These are phyloP conservation scores for Heliamphora pulchella DNA, from an alignment of 179 eudicot genomes.

Conservation along the genomic window DNA sequence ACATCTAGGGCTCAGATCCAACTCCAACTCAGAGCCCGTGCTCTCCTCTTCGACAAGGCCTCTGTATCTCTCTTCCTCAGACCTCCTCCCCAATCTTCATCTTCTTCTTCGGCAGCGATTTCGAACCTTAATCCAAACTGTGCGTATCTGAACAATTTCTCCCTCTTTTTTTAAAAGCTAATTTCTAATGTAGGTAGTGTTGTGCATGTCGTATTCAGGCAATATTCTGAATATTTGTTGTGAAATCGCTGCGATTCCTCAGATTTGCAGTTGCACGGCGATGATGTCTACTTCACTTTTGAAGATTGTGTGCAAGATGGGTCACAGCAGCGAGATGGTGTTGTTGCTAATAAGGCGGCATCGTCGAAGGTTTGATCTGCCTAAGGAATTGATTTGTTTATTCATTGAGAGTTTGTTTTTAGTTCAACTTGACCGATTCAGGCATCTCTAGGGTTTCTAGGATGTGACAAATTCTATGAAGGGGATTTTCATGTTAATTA, in stretches of 20 bases:
- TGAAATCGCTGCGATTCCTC: slow-evolving; percentile 3
- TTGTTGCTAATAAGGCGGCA: slow-evolving; percentile 23
- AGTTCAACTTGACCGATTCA: background rate
- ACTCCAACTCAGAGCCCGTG: slow-evolving; percentile 80
- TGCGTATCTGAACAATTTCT: slow-evolving; percentile 14
- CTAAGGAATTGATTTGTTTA: background rate
- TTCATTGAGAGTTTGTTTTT: background rate
- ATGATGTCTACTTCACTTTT: slow-evolving; percentile 82
- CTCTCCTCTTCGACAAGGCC: slow-evolving; percentile 87
- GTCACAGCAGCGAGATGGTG: slow-evolving; percentile 23
- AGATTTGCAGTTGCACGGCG: slow-evolving; percentile 96
- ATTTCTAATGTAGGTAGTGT: background rate
- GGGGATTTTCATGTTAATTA: background rate
- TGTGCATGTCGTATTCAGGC: background rate
- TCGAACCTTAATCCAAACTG: slow-evolving; percentile 63
- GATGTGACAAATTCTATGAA: background rate
- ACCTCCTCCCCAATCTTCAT: slow-evolving; percentile 7
- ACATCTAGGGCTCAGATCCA: slow-evolving; percentile 53
- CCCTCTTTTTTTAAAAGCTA: background rate
- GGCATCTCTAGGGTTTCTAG: background rate
- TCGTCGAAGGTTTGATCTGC: slow-evolving; percentile 35
- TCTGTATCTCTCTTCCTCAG: slow-evolving; percentile 46
- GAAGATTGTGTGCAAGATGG: slow-evolving; percentile 43
- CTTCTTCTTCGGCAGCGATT: slow-evolving; percentile 21
- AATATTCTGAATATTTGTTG: background rate